phyloP scores from a whole-genome alignment of 805 yeast species.

The Starmerella vitae region DNA sequence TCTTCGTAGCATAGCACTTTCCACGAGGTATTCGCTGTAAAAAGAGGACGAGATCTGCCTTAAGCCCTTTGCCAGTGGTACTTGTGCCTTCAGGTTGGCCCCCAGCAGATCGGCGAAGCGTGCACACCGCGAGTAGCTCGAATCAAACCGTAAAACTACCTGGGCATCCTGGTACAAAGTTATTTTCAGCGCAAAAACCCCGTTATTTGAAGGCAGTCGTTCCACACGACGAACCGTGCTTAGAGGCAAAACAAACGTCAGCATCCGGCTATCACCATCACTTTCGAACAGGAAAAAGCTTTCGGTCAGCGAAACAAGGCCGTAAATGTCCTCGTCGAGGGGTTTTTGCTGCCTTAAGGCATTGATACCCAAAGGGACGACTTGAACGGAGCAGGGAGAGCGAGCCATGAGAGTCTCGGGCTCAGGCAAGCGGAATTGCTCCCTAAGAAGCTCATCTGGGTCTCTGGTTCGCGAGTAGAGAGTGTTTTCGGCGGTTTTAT shows the following conservation, averaged over 20 bases:
- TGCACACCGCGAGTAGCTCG: constrained; percentile 66
- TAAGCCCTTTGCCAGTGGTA: constrained; percentile 41
- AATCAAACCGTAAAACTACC: constrained; percentile 60
- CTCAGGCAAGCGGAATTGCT: constrained; percentile 57
- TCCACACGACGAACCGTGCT: constrained; percentile 76
- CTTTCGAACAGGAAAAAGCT: constrained; percentile 67
- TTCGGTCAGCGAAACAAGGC: constrained; percentile 59
- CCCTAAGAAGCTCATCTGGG: constrained; percentile 57
- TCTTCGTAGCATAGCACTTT: constrained; percentile 32
- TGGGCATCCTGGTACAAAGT: constrained; percentile 52
- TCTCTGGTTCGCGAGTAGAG: constrained; percentile 32
- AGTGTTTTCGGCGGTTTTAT: constrained; percentile 14
- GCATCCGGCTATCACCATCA: constrained; percentile 50
- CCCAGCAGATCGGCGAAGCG: constrained; percentile 60
- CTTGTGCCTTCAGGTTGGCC: constrained; percentile 45
- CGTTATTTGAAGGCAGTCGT: constrained; percentile 61
- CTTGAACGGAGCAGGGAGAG: constrained; percentile 25
- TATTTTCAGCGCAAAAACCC: constrained; percentile 65
- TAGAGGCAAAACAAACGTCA: constrained; percentile 58
- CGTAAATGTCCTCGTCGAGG: constrained; percentile 34
- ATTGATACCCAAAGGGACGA: constrained; percentile 16
- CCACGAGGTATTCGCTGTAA: constrained; percentile 72
- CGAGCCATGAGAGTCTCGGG: constrained; percentile 60
- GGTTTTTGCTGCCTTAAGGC: constrained; percentile 5
- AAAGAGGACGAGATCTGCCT: constrained; percentile 53